phyloP scores from a whole-genome alignment of 2,329 filamentous ascomycete species.

The Fusarium keratoplasticum region DNA sequence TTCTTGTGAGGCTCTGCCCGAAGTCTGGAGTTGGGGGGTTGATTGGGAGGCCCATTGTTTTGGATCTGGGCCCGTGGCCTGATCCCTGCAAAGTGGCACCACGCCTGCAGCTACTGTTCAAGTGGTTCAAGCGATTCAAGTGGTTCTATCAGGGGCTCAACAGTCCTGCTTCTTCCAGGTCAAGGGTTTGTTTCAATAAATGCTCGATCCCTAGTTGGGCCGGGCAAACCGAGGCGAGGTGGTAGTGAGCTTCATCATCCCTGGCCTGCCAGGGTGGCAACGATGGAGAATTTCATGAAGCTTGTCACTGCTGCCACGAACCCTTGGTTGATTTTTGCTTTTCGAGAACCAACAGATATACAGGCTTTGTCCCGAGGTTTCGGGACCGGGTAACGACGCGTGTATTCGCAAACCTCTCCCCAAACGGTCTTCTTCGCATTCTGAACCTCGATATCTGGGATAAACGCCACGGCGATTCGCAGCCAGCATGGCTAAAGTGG shows the following conservation, averaged over 20 bases:
- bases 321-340: neutral
- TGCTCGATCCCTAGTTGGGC: neutral
- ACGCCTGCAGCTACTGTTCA: neutral
- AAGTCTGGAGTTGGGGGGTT: neutral
- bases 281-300: neutral
- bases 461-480: neutral
- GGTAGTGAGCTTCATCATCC: neutral
- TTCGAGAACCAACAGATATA: neutral
- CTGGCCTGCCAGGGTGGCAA: neutral
- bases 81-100: neutral
- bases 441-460: neutral
- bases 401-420: neutral
- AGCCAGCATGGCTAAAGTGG: slow-evolving; percentile 19
- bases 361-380: neutral
- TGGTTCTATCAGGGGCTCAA: neutral
- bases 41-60: neutral
- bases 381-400: neutral
- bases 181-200: neutral
- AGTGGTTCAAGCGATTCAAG: neutral
- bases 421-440: neutral
- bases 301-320: neutral
- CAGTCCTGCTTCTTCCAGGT: neutral
- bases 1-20: neutral
- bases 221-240: neutral
- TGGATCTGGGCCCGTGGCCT: neutral